These are phyloP conservation scores for Basipetospora sp. DNA, from an alignment of 2,329 filamentous ascomycete species.

Conservation along the genomic window DNA sequence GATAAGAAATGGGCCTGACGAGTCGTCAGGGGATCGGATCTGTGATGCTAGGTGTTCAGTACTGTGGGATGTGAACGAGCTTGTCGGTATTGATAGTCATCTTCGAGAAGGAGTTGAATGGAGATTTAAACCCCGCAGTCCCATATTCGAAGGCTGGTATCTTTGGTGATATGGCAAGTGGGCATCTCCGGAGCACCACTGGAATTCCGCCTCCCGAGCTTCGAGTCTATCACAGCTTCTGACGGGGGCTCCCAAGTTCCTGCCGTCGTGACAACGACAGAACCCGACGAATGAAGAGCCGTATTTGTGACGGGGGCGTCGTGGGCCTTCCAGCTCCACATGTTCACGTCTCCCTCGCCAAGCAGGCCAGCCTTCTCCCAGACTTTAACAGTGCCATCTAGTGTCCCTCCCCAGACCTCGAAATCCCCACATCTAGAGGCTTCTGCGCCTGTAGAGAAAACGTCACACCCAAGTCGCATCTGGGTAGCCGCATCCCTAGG, in stretches of 20 bases:
- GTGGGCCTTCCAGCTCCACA: constrained; percentile 37
- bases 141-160: constrained; percentile 11
- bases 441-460: constrained; percentile 27
- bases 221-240: constrained; percentile 5
- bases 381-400: constrained; percentile 38
- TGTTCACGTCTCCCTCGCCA: constrained; percentile 27
- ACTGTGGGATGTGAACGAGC: too few relatives aligned
- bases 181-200: constrained; percentile 8
- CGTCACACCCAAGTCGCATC: constrained; percentile 34
- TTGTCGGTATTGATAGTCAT: too few relatives aligned
- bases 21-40: too few relatives aligned
- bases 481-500: constrained; percentile 20
- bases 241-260: constrained; percentile 33
- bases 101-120: too few relatives aligned
- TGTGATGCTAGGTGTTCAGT: too few relatives aligned
- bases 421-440: constrained; percentile 26
- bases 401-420: constrained; percentile 48
- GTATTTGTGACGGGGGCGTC: constrained; percentile 33
- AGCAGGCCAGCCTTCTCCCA: constrained; percentile 41
- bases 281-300: constrained; percentile 37
- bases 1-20: too few relatives aligned
- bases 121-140: not conserved
- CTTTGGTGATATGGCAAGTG: constrained; percentile 7
- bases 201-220: constrained; percentile 5
- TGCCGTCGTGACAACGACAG: constrained; percentile 41